A percentile compares a stretch with the other conserved stretches of the same genome.
phyloP scores from a whole-genome alignment of 176 grass and related monocot genomes.

The Alopecurus myosuroides region DNA sequence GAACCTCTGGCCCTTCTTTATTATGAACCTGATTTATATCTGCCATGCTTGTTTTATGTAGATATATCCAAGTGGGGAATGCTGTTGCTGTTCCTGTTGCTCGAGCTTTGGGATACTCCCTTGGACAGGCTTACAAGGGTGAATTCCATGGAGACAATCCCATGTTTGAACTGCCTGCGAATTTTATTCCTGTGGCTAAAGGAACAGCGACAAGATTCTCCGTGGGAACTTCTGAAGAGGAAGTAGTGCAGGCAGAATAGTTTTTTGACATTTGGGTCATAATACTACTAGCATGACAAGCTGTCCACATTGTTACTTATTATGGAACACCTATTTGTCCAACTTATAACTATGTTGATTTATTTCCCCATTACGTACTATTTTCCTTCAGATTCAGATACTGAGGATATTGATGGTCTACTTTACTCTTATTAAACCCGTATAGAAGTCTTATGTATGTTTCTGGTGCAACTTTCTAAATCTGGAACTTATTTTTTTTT shows the following conservation, averaged over 20 bases:
- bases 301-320: neutral
- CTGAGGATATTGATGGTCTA: too few relatives aligned
- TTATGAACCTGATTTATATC: neutral
- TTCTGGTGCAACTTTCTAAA: too few relatives aligned
- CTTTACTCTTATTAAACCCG: too few relatives aligned
- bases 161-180: neutral
- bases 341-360: neutral
- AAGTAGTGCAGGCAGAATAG: neutral
- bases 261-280: neutral
- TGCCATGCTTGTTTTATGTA: neutral
- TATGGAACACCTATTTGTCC: neutral
- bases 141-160: neutral
- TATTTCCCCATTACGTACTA: neutral
- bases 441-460: too few relatives aligned
- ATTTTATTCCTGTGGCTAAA: neutral
- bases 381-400: neutral
- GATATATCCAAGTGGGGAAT: constrained; percentile 39
- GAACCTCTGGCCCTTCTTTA: neutral
- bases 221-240: neutral
- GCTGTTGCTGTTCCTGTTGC: constrained; percentile 24
- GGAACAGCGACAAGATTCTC: neutral
- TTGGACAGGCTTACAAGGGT: constrained; percentile 1
- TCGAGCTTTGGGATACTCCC: constrained; percentile 11
- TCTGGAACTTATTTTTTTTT: too few relatives aligned
- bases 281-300: neutral